A percentile compares a stretch with the other conserved stretches of the same genome.
Conservation (phyloP, 257 asterid species). For the Cordia subcordata region DNA sequence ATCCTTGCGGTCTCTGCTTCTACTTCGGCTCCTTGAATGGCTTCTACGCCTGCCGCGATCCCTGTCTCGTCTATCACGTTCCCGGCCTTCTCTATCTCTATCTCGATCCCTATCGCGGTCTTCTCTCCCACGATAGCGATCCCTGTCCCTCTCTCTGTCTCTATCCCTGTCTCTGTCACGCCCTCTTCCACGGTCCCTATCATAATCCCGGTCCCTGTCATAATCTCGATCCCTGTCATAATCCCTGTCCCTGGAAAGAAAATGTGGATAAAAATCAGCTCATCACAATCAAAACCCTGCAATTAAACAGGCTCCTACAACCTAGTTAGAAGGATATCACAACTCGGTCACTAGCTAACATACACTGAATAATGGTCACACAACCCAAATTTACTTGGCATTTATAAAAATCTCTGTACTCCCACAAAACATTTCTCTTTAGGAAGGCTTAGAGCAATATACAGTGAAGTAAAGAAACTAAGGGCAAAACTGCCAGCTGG, state of each 20-base stretch:
- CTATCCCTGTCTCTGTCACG: conserved; percentile 49
- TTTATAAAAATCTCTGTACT: too few species aligned
- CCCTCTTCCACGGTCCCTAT: conserved; percentile 59
- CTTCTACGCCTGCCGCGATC: conserved; percentile 72
- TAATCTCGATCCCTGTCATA: conserved; percentile 34
- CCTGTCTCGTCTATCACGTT: conserved; percentile 70
- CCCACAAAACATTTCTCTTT: too few species aligned
- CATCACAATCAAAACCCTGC: not conserved
- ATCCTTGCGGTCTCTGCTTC: conserved; percentile 73
- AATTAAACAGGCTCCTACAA: too few species aligned
- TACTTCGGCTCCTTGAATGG: conserved; percentile 77
- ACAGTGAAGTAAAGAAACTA: too few species aligned
- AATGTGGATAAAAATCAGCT: not conserved
- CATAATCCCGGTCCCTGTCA: conserved; percentile 56
- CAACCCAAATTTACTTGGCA: too few species aligned
- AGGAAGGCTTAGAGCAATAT: too few species aligned
- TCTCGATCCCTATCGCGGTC: conserved; percentile 65
- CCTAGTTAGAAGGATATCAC: not conserved
- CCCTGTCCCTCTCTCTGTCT: conserved; percentile 40
- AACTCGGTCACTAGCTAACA: not conserved
- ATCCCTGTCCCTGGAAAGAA: conserved; percentile 31
- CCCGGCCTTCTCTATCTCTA: conserved; percentile 61
- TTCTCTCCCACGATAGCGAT: conserved; percentile 56
- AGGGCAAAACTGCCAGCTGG: too few species aligned
- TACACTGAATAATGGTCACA: not conserved